phyloP scores from a whole-genome alignment of 345 rosid genomes.

The Eucalyptus marginata region DNA sequence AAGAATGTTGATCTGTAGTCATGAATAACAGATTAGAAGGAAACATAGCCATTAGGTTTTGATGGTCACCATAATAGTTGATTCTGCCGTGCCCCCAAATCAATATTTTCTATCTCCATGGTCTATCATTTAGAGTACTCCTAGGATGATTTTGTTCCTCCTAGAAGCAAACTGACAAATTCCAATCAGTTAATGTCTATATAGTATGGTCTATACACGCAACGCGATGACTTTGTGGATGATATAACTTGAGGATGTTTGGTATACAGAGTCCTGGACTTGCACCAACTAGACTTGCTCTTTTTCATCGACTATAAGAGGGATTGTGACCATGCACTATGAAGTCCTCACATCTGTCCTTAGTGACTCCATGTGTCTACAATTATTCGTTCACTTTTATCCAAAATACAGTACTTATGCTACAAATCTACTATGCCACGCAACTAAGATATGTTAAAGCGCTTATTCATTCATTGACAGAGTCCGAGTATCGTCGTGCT shows the following conservation, averaged over 20 bases:
- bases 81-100: neutral
- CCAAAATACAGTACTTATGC: too few relatives aligned
- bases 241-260: too few relatives aligned
- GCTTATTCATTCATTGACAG: too few relatives aligned
- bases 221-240: too few relatives aligned
- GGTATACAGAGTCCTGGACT: neutral
- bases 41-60: neutral
- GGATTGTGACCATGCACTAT: neutral
- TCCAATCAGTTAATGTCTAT: accelerated
- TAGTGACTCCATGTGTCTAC: too few relatives aligned
- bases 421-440: too few relatives aligned
- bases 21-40: too few relatives aligned
- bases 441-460: too few relatives aligned
- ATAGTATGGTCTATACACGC: neutral
- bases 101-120: neutral
- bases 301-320: neutral
- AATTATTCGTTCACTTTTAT: too few relatives aligned
- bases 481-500: too few relatives aligned
- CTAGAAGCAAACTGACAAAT: neutral
- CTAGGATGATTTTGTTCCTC: neutral
- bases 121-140: neutral
- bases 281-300: neutral
- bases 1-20: neutral
- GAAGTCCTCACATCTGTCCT: neutral
- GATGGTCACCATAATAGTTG: neutral